Evolutionary conservation across 371 early-diverging fungal species (phyloP), one percentile per base, ranked within the genome.

Genomic region (Dinochytrium kinnereticum): DNA sequence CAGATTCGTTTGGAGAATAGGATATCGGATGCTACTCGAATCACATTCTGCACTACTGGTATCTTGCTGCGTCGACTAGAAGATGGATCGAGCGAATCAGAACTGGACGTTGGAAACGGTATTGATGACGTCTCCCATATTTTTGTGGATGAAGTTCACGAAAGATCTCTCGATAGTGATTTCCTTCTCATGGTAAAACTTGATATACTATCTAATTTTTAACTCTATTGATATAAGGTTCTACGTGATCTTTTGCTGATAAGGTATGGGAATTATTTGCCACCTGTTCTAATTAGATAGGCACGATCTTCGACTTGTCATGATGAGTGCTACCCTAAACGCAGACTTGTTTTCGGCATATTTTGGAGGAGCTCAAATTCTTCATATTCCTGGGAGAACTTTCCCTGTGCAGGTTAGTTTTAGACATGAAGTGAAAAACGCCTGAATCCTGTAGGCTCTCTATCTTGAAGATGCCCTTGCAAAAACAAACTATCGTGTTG

Each of bases 381-480:
- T 96, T 0, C 84, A 91, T 51, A 91, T 96, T 19, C 91, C 93
- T 5, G 94, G 95, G 26, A 84, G 92, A 64, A 92, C 91, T 0
- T 95, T 90, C 78, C 93, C 95, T n/a, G 95, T 96, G 7, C 55
- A 75, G 51, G 74, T 73, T 10, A 64, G 44, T 19, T 44, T 31
- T 31, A 51, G 21, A 26, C 21, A 50, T 2, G 26, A 37, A n/a
- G n/a, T n/a, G n/a, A n/a, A n/a, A n/a, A n/a, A n/a, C n/a, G n/a
- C n/a, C n/a, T n/a, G n/a, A n/a, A n/a, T 36, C 7, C 34, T 31
- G 3, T 40, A 71, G 71, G 72, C 72, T 5, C 53, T 80, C 0
- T 82, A 64, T 57, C 72, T 82, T 1, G 83, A 82, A 70, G 78
- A 82, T 65, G 83, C 79, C 13, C 51, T 82, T 13, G 76, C 75